Evolutionary conservation across 352 stramenopile genomes (phyloP), one percentile per base, ranked within the genome.

Genomic region (Pythium pyrilobum): DNA sequence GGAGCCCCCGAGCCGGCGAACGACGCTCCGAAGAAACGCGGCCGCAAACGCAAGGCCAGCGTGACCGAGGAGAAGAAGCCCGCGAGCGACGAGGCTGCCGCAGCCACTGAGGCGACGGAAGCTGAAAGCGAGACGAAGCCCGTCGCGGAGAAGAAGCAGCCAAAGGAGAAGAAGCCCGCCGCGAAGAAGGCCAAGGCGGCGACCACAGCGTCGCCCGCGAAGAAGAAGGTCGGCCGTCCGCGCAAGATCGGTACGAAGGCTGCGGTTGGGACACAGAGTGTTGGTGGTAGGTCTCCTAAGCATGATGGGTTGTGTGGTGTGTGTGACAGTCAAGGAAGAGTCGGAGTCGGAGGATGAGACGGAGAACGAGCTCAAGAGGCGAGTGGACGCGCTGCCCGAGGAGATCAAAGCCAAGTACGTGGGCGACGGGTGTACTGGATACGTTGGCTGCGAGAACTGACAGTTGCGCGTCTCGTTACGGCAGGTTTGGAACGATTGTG

Each of bases 401-500:
- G 75, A 87, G 10, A 59, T 90, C 40, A 87, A 81, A 55, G 43
- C 58, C 48, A 74, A 74, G 71, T 81, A 58, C 56, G 68, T 69
- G 13, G n/a, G n/a, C n/a, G n/a, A n/a, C n/a, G n/a, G n/a, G n/a
- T 15, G n/a, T 12, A 29, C 9, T 28, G 41, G 1, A 20, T 13
- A 42, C 0, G n/a, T 12, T 48, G 4, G 42, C 21, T 42, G 38
- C 7, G 10, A 33, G 28, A 13, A 41, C 13, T 10, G 3, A 24
- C 7, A 24, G 5, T 27, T 45, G 38, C 25, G 39, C 4, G 39
- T 25, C 13, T 21, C 21, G 44, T 13, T 44, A 27, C 41, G 29
- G 44, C 33, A 85, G 77, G 46, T 93, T 86, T 61, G 83, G 83
- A 41, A 56, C 77, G 48, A 82, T 93, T 39, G 77, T 83, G 42